These are phyloP conservation scores for Claviceps citrina DNA, from an alignment of 2,329 filamentous ascomycete genomes.

Conservation along the genomic window DNA sequence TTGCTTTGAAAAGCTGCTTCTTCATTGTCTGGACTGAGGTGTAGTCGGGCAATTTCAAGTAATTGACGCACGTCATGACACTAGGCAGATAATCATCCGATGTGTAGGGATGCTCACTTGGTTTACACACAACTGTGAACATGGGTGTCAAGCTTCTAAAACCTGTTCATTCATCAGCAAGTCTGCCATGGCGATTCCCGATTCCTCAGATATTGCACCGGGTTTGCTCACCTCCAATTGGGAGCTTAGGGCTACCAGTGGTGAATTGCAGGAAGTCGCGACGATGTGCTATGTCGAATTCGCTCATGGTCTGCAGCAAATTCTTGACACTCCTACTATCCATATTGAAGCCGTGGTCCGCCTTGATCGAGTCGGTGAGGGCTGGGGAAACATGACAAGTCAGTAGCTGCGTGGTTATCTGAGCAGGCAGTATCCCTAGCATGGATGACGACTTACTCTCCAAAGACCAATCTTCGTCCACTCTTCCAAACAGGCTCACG, in stretches of 20 bases:
- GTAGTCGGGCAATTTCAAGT: constrained; percentile 94
- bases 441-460: constrained; percentile 90
- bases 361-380: constrained; percentile 95
- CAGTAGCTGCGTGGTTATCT: neutral
- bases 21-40: constrained; percentile 61
- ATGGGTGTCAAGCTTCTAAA: constrained; percentile 96
- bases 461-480: constrained; percentile 93
- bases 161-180: constrained; percentile 38
- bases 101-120: constrained; percentile 83
- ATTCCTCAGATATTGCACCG: neutral
- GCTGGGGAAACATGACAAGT: constrained; percentile 33
- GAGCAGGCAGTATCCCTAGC: too few species aligned
- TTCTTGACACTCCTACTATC: constrained; percentile 94
- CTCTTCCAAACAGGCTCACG: constrained; percentile 81
- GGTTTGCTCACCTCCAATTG: constrained; percentile 72
- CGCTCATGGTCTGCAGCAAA: constrained; percentile 85
- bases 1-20: constrained; percentile 67
- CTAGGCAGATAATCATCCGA: constrained; percentile 98
- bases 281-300: constrained; percentile 56
- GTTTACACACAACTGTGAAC: constrained; percentile 98
- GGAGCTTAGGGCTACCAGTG: constrained; percentile 92
- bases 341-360: constrained; percentile 96
- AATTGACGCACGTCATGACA: constrained; percentile 99
- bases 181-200: neutral
- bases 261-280: constrained; percentile 96